These are phyloP conservation scores for Cadophora sp. DNA, from an alignment of 2,329 filamentous ascomycete genomes.

Conservation along the genomic window DNA sequence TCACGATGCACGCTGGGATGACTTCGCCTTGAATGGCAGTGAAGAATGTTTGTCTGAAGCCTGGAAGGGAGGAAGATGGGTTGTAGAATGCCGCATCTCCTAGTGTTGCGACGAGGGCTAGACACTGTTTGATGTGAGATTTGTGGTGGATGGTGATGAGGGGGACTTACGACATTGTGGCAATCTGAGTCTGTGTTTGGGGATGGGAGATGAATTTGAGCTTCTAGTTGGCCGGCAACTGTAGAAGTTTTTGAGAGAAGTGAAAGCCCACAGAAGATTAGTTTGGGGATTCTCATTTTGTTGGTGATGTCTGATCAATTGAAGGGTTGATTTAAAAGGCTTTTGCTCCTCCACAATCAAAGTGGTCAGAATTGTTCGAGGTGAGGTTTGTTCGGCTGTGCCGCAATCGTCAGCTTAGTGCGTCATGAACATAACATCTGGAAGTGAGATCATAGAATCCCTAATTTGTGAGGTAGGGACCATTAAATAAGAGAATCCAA, in stretches of 20 bases:
- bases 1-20: slow-evolving; percentile 34
- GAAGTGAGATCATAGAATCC: too few species aligned
- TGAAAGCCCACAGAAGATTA: background rate
- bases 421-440: too few species aligned
- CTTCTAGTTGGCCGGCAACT: background rate
- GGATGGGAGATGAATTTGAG: background rate
- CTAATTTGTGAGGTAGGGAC: too few species aligned
- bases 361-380: background rate
- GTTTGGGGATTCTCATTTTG: background rate
- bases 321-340: too few species aligned
- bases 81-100: slow-evolving; percentile 8
- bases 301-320: too few species aligned
- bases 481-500: too few species aligned
- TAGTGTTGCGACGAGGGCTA: slow-evolving; percentile 6
- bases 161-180: slow-evolving; percentile 17
- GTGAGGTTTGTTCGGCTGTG: background rate
- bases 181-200: slow-evolving; percentile 5
- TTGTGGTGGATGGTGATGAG: background rate
- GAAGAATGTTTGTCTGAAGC: slow-evolving; percentile 41
- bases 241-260: background rate
- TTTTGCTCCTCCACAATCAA: too few species aligned
- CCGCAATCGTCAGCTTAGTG: background rate
- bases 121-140: slow-evolving; percentile 15
- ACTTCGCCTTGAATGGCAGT: slow-evolving; percentile 30
- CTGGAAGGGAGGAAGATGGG: slow-evolving; percentile 4